These are phyloP conservation scores for Pseudomassariella vexata DNA, from an alignment of 2,329 filamentous ascomycete species.

Conservation along the genomic window DNA sequence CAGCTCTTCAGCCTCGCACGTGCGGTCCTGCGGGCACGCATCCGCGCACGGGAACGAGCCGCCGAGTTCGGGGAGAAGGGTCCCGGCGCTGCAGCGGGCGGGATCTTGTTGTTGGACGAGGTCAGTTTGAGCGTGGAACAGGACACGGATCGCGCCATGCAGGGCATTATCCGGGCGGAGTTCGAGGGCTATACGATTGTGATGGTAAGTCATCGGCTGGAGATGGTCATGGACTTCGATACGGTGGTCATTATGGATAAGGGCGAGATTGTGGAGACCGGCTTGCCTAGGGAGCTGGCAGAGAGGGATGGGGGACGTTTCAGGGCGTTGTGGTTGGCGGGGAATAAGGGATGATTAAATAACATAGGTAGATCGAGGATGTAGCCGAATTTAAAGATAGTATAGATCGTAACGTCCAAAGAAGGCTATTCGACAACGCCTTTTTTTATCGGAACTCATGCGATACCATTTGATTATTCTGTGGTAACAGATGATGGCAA, in stretches of 20 bases:
- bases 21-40: slow-evolving; percentile 41
- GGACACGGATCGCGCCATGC: slow-evolving; percentile 3
- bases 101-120: slow-evolving; percentile 2
- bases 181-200: slow-evolving; percentile 33
- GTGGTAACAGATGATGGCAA: too few species aligned
- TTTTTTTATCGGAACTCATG: too few species aligned
- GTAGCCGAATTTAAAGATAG: too few species aligned
- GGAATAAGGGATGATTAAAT: too few species aligned
- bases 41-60: neutral
- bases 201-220: slow-evolving; percentile 14
- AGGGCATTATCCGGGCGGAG: slow-evolving; percentile 3
- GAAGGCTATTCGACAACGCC: too few species aligned
- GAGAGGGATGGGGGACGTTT: slow-evolving; percentile 20
- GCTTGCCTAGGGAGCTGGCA: slow-evolving; percentile 19
- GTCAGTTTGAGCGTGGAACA: slow-evolving; percentile 1
- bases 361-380: too few species aligned
- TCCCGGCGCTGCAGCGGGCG: too few species aligned
- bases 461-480: too few species aligned
- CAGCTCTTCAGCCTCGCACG: slow-evolving; percentile 60
- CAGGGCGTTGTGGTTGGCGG: slow-evolving; percentile 26
- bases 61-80: too few species aligned
- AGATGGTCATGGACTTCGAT: slow-evolving; percentile 37
- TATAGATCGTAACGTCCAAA: too few species aligned
- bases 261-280: slow-evolving; percentile 33
- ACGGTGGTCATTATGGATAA: slow-evolving; percentile 36